These are phyloP conservation scores for Vanderwaltozyma yarrowii DNA, from an alignment of 805 yeast species.

Conservation along the genomic window DNA sequence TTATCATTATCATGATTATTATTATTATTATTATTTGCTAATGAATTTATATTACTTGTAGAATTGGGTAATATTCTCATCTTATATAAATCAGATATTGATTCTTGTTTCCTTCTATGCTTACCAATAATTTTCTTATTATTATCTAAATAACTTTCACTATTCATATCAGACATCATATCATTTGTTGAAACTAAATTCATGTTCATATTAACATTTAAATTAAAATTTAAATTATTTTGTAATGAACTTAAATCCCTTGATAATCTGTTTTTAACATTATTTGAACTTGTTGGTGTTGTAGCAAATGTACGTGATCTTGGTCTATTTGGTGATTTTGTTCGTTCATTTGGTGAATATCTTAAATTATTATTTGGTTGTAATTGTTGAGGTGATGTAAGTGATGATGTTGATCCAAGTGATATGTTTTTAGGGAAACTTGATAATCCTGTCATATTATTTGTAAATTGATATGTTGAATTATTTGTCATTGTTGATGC, in stretches of 20 bases:
- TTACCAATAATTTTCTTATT: slow-evolving; percentile 4
- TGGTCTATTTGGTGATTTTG: slow-evolving; percentile 24
- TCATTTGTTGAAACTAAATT: too few relatives aligned
- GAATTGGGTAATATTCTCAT: too few relatives aligned
- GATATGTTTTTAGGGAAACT: slow-evolving; percentile 12
- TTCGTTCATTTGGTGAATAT: slow-evolving; percentile 21
- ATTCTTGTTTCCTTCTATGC: slow-evolving; percentile 25
- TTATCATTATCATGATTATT: slow-evolving; percentile 3
- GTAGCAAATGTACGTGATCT: slow-evolving; percentile 21
- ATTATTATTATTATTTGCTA: too few relatives aligned
- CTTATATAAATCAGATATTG: slow-evolving; percentile 18
- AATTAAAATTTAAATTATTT: neutral
- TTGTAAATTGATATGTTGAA: slow-evolving; percentile 5
- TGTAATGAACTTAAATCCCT: slow-evolving; percentile 16
- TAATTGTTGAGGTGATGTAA: slow-evolving; percentile 1
- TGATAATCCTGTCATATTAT: slow-evolving; percentile 1
- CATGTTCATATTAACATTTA: too few relatives aligned
- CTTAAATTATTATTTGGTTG: slow-evolving; percentile 3
- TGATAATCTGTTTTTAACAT: slow-evolving; percentile 14
- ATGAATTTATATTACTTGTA: too few relatives aligned
- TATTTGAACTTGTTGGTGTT: slow-evolving; percentile 3
- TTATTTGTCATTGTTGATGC: slow-evolving; percentile 9
- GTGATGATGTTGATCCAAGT: neutral
- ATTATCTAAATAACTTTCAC: slow-evolving; percentile 1
- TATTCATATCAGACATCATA: slow-evolving; percentile 2